phyloP scores from a whole-genome alignment of 1,139 yeast species.

The Saccharomyces pastorianus region DNA sequence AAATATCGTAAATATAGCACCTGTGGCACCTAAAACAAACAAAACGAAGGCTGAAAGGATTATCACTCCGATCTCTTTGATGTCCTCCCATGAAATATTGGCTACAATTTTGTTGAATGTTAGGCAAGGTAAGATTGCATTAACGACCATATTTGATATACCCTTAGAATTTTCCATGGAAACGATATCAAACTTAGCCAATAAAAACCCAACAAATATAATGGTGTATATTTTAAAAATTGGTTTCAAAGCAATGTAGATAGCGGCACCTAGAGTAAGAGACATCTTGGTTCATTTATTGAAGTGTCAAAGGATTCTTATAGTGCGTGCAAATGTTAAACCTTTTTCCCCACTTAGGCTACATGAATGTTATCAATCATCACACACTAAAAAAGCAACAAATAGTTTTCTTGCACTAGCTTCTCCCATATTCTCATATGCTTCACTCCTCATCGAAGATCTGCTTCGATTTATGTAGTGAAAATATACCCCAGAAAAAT shows the following conservation, averaged over 20 bases:
- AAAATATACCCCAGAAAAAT: neutral
- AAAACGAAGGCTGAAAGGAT: slow-evolving; percentile 57
- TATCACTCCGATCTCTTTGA: slow-evolving; percentile 67
- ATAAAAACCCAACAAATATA: slow-evolving; percentile 56
- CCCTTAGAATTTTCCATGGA: slow-evolving; percentile 69
- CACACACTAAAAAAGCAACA: neutral
- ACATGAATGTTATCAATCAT: neutral
- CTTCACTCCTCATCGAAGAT: neutral
- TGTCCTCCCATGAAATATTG: slow-evolving; percentile 61
- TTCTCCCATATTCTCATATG: neutral
- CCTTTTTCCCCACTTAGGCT: neutral
- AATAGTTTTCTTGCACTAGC: neutral
- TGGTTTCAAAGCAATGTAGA: slow-evolving; percentile 78
- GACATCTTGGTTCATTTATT: slow-evolving; percentile 12
- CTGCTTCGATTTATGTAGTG: neutral
- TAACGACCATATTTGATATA: slow-evolving; percentile 62
- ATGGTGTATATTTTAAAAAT: slow-evolving; percentile 77
- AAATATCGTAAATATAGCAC: slow-evolving; percentile 31
- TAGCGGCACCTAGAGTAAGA: slow-evolving; percentile 53
- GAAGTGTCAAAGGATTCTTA: neutral
- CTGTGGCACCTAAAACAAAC: slow-evolving; percentile 42
- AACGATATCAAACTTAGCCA: slow-evolving; percentile 60
- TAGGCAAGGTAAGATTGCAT: slow-evolving; percentile 69
- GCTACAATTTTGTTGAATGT: slow-evolving; percentile 68
- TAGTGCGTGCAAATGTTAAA: neutral